Evolutionary conservation across 176 grass and related monocot species (phyloP).

Genomic region (Microstegium vimineum): DNA sequence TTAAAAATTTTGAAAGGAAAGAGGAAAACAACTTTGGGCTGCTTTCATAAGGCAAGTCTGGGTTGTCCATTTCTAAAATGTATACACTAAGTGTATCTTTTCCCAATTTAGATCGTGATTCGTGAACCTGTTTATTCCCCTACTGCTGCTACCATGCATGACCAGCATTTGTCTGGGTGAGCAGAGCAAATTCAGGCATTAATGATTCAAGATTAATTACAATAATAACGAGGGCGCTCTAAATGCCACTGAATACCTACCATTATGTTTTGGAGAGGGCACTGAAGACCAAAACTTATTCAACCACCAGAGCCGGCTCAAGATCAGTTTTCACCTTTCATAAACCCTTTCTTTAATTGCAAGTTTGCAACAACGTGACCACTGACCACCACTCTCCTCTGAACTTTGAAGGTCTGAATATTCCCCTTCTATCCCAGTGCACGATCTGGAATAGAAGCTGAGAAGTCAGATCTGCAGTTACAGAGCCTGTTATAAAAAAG

Average conservation of each 20-base stretch:
- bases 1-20: not conserved
- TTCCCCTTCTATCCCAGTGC: slow-evolving; percentile 29
- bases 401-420: slow-evolving; percentile 23
- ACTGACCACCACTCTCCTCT: not conserved
- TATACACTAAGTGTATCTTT: not conserved
- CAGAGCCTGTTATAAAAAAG: slow-evolving; percentile 15
- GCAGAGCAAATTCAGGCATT: not conserved
- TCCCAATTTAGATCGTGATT: not conserved
- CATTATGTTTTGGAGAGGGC: not conserved
- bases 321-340: not conserved
- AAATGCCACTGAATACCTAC: not conserved
- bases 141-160: not conserved
- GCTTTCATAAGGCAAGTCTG: not conserved
- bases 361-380: slow-evolving; percentile 12
- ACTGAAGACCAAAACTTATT: not conserved
- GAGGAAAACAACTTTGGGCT: not conserved
- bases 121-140: not conserved
- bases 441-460: slow-evolving; percentile 48
- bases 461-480: slow-evolving; percentile 43
- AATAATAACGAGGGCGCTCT: not conserved
- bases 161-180: not conserved
- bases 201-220: not conserved
- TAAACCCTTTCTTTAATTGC: slow-evolving; percentile 5
- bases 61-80: not conserved
- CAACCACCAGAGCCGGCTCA: not conserved